Conservation (phyloP, 2,329 filamentous ascomycete species). For the Shiraia sp. region DNA sequence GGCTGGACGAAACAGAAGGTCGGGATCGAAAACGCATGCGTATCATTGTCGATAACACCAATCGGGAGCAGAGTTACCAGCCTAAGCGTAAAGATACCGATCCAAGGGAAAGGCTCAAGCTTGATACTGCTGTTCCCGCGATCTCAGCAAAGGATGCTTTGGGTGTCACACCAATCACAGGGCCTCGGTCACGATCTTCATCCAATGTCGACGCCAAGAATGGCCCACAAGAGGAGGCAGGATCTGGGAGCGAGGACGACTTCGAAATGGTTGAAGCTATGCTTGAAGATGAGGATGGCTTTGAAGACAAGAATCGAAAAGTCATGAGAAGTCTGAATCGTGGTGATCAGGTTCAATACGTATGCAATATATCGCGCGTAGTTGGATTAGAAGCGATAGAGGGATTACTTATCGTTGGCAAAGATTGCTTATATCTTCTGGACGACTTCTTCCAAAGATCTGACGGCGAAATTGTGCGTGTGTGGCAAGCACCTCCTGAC, state of each 20-base stretch:
- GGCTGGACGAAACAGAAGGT: conserved; percentile 92
- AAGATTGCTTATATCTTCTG: conserved; percentile 89
- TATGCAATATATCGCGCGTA: conserved; percentile 94
- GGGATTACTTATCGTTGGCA: conserved; percentile 89
- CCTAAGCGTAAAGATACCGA: conserved; percentile 77
- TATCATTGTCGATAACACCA: conserved; percentile 74
- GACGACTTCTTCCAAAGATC: conserved; percentile 95
- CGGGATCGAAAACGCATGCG: conserved; percentile 92
- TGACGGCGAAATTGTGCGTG: conserved; percentile 95
- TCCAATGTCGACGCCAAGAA: conserved; percentile 27
- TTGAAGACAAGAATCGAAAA: conserved; percentile 97
- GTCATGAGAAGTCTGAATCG: conserved; percentile 92
- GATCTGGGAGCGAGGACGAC: conserved; percentile 72
- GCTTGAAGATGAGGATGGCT: conserved; percentile 79
- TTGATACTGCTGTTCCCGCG: conserved; percentile 50
- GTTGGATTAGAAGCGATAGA: conserved; percentile 92
- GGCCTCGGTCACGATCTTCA: conserved; percentile 22
- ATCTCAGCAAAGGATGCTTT: conserved; percentile 35
- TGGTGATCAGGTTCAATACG: conserved; percentile 88
- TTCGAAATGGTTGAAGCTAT: conserved; percentile 96
- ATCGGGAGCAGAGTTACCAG: conserved; percentile 72
- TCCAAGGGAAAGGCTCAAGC: conserved; percentile 51
- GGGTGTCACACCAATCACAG: conserved; percentile 32
- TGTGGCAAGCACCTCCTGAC: conserved; percentile 88
- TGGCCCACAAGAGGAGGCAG: conserved; percentile 45